phyloP scores from a whole-genome alignment of 441 rosid genomes.

The Dalechampia spathulata region DNA sequence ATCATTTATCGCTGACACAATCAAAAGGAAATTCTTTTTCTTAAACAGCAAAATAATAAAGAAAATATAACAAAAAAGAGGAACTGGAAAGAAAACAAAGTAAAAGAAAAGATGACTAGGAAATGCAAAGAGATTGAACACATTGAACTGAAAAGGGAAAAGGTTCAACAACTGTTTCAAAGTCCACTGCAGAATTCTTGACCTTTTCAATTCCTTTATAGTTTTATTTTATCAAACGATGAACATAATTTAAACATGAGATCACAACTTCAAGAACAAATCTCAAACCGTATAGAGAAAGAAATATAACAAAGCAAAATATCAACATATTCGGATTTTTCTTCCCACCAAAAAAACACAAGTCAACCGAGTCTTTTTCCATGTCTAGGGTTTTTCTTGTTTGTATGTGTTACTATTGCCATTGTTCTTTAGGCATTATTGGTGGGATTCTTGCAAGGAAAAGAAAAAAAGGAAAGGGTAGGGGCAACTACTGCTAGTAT shows the following conservation, averaged over 20 bases:
- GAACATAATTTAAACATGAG: constrained; percentile 6
- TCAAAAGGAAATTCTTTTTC: neutral
- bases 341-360: neutral
- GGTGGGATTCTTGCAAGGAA: constrained; percentile 19
- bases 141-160: constrained; percentile 18
- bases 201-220: constrained; percentile 13
- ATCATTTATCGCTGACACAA: constrained; percentile 26
- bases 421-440: constrained; percentile 17
- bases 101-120: constrained; percentile 8
- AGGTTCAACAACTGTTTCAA: constrained; percentile 19
- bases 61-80: neutral
- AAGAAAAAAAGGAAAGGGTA: constrained; percentile 1
- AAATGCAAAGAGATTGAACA: constrained; percentile 9
- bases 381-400: constrained; percentile 49
- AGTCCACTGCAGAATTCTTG: constrained; percentile 22
- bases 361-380: constrained; percentile 14
- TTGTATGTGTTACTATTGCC: constrained; percentile 10
- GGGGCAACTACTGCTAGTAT: neutral
- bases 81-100: constrained; percentile 16
- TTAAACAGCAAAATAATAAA: neutral
- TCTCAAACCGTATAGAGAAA: neutral
- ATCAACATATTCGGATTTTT: constrained; percentile 2
- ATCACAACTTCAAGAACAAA: neutral
- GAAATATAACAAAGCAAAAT: neutral
- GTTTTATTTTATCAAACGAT: constrained; percentile 4